These are phyloP conservation scores for Aspergillus heteromorphus DNA, from an alignment of 495 filamentous ascomycete species.

Conservation along the genomic window DNA sequence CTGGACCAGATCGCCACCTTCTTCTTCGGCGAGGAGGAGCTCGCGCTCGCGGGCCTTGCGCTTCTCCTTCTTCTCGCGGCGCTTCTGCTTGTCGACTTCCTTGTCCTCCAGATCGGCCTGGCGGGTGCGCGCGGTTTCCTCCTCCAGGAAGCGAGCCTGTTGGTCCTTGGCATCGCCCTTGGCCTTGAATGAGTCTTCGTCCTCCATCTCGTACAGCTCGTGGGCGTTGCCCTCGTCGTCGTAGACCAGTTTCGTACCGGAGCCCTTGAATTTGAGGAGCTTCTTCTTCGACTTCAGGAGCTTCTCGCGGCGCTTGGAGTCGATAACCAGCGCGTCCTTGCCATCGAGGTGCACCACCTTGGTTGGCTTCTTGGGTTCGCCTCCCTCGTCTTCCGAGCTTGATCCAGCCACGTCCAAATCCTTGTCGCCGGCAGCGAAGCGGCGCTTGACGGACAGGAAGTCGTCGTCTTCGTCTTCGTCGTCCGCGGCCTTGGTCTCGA, in stretches of 20 bases:
- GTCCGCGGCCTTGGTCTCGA: slow-evolving; percentile 33
- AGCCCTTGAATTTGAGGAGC: slow-evolving; percentile 78
- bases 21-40: slow-evolving; percentile 34
- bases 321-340: slow-evolving; percentile 67
- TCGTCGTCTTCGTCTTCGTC: slow-evolving; percentile 64
- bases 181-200: slow-evolving; percentile 70
- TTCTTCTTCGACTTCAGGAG: slow-evolving; percentile 92
- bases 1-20: slow-evolving; percentile 40
- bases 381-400: slow-evolving; percentile 19
- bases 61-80: slow-evolving; percentile 81
- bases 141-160: slow-evolving; percentile 67
- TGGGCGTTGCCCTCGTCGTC: slow-evolving; percentile 88
- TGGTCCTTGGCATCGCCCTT: slow-evolving; percentile 70
- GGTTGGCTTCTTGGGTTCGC: slow-evolving; percentile 14
- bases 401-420: slow-evolving; percentile 19
- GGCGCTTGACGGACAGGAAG: slow-evolving; percentile 85
- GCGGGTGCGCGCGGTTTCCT: slow-evolving; percentile 65
- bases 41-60: slow-evolving; percentile 67
- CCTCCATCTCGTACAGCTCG: slow-evolving; percentile 79
- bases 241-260: slow-evolving; percentile 77
- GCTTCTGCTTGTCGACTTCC: slow-evolving; percentile 69
- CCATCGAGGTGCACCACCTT: slow-evolving; percentile 46
- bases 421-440: slow-evolving; percentile 53
- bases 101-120: slow-evolving; percentile 80
- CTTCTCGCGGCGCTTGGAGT: slow-evolving; percentile 90